These are phyloP conservation scores for Sistotremastrum niveocremeum DNA, from an alignment of 768 basidiomycete genomes.

Conservation along the genomic window DNA sequence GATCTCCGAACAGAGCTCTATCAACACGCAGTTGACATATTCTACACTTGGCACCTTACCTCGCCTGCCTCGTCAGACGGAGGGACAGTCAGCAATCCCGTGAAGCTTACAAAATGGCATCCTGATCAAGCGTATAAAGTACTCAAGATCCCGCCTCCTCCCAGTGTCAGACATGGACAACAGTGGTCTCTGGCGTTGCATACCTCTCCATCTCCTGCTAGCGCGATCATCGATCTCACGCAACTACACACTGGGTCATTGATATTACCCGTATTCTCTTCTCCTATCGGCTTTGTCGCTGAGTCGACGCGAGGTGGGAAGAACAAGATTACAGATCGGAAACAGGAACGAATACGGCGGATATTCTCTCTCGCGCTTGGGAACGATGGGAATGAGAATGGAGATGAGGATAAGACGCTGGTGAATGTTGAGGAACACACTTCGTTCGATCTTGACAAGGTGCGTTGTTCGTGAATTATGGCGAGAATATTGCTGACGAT, in stretches of 20 bases:
- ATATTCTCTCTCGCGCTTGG: constrained; percentile 28
- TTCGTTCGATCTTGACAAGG: constrained; percentile 90
- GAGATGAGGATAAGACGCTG: constrained; percentile 11
- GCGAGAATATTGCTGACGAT: constrained; percentile 8
- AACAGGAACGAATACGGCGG: constrained; percentile 59
- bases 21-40: constrained; percentile 44
- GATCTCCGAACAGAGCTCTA: constrained; percentile 75
- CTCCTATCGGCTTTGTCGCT: constrained; percentile 41
- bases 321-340: constrained; percentile 19
- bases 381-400: constrained; percentile 9
- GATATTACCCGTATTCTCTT: constrained; percentile 53
- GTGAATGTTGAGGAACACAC: constrained; percentile 65
- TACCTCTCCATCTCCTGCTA: constrained; percentile 9
- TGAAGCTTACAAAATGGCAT: constrained; percentile 67
- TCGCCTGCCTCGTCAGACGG: constrained; percentile 2
- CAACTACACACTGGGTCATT: constrained; percentile 24
- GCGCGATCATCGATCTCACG: constrained; percentile 27
- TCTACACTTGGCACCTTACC: constrained; percentile 46
- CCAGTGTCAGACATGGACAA: constrained; percentile 35
- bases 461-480: constrained; percentile 19
- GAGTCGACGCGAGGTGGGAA: constrained; percentile 11
- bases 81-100: constrained; percentile 24
- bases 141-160: constrained; percentile 52
- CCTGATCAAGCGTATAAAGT: constrained; percentile 60
- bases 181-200: constrained; percentile 53